These are phyloP conservation scores for Pinus albicaulis DNA, from an alignment of 75 land plant species.

Conservation along the genomic window DNA sequence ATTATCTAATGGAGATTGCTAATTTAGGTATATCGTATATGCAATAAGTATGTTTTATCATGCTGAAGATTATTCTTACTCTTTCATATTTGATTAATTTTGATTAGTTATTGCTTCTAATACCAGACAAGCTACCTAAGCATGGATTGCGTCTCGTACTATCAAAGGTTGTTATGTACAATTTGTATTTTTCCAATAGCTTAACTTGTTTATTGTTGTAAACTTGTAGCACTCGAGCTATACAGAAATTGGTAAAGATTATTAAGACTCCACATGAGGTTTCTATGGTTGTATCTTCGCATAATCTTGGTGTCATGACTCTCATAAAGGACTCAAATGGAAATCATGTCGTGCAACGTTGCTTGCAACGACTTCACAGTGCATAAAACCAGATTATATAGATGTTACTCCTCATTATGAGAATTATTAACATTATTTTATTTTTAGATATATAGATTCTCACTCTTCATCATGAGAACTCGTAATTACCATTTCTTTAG, in stretches of 20 bases:
- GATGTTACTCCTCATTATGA: no score
- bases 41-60: no score
- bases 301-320: conserved; percentile 48
- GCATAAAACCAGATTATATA: conserved; percentile 51
- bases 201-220: not conserved
- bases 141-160: not conserved
- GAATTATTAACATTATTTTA: no score
- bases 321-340: conserved; percentile 74
- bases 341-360: conserved; percentile 80
- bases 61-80: no score
- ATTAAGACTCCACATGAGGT: conserved; percentile 52
- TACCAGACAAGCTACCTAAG: no score
- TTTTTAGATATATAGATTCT: no score
- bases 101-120: no score
- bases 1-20: no score
- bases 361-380: conserved; percentile 50
- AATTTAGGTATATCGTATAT: not conserved
- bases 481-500: no score
- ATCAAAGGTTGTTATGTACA: not conserved
- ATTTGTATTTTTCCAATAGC: not conserved
- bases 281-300: conserved; percentile 41
- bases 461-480: no score
- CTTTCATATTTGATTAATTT: no score
- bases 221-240: conserved; percentile 70
- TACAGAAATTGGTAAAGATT: conserved; percentile 80